Evolutionary conservation across 345 rosid species (phyloP).

Genomic region (Eucalyptus coolabah): DNA sequence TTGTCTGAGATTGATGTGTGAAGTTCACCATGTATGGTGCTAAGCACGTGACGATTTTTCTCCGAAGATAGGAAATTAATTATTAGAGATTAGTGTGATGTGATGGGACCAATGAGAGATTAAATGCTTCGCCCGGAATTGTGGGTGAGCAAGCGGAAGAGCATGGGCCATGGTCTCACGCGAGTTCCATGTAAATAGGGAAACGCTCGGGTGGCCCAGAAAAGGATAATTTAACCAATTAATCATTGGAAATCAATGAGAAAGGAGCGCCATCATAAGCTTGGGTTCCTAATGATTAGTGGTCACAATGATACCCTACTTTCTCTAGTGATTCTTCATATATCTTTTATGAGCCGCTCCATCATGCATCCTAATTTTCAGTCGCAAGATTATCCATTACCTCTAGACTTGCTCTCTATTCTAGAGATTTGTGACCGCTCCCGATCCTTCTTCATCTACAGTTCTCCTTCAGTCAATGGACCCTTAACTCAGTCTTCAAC

Average conservation of each 20-base stretch:
- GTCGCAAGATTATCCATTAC: not conserved
- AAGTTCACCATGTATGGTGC: not conserved
- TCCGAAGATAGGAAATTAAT: not conserved
- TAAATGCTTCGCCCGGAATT: not conserved
- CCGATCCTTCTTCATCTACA: not conserved
- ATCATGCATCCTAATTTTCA: not conserved
- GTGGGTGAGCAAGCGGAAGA: not conserved
- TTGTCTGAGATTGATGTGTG: not conserved
- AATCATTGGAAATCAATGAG: not conserved
- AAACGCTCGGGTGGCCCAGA: not conserved
- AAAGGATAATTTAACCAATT: not conserved
- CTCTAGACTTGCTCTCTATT: not conserved
- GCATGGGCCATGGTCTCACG: not conserved
- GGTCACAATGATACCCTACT: not conserved
- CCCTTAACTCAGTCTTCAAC: not conserved
- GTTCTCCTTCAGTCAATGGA: not conserved
- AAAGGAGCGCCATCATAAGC: not conserved
- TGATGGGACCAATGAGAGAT: not conserved
- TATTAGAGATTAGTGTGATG: not conserved
- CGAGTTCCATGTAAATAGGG: not conserved
- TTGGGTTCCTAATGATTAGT: not conserved
- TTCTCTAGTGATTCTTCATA: not conserved
- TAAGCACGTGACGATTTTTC: not conserved
- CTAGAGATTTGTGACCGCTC: not conserved
- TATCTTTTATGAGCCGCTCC: not conserved